phyloP scores from a whole-genome alignment of 2,329 filamentous ascomycete genomes.

The Macrophomina phaseolina region DNA sequence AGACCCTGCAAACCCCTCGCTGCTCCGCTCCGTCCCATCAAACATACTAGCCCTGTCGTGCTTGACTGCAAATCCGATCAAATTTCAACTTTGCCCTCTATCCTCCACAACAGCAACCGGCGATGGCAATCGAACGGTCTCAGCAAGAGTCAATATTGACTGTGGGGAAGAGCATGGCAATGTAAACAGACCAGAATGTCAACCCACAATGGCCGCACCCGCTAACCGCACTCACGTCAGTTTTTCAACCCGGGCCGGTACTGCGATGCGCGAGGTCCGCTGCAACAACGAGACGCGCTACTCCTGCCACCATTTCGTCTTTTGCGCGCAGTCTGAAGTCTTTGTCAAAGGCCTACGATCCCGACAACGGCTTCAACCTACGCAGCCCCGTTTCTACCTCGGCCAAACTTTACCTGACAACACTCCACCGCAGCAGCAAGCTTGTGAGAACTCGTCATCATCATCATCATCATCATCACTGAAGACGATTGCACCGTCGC shows the following conservation, averaged over 20 bases:
- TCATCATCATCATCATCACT: neutral
- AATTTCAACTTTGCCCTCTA: too few relatives aligned
- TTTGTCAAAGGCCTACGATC: neutral
- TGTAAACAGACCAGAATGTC: neutral
- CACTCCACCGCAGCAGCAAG: neutral
- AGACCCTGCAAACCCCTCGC: too few relatives aligned
- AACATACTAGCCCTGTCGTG: too few relatives aligned
- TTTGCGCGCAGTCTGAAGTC: constrained; percentile 3
- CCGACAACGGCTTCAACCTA: neutral
- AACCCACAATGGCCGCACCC: neutral
- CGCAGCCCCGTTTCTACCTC: neutral
- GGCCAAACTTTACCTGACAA: neutral
- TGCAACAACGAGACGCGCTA: neutral
- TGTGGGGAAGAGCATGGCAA: neutral
- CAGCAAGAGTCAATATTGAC: too few relatives aligned
- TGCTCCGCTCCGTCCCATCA: too few relatives aligned
- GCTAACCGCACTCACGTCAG: neutral
- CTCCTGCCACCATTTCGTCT: neutral
- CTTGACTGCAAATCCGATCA: too few relatives aligned
- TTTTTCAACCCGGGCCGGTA: neutral
- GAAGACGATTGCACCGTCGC: constrained; percentile 1
- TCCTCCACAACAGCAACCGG: too few relatives aligned
- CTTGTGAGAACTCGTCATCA: neutral
- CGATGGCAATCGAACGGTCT: too few relatives aligned
- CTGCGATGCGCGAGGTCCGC: neutral